A percentile compares a stretch with the other conserved stretches of the same genome.
Evolutionary conservation across 202 grass and related monocot genomes (phyloP).

Genomic region (Elaeis oleifera): DNA sequence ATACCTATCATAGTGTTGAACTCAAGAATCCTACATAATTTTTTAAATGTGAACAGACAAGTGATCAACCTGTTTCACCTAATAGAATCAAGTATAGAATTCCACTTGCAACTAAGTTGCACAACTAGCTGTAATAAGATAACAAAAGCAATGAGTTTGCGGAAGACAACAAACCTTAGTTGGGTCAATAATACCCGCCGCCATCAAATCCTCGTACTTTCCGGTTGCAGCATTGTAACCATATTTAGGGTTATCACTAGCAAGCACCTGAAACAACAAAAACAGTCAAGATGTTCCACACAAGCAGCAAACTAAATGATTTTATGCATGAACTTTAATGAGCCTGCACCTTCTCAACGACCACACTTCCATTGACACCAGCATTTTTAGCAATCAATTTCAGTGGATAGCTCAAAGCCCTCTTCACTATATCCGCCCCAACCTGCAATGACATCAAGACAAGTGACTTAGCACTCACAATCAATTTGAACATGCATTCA

Average conservation of each 20-base stretch:
- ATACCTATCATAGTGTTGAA: no score
- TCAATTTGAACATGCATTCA: no score
- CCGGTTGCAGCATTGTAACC: conserved; percentile 97
- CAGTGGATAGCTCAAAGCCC: conserved; percentile 85
- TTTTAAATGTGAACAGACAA: no score
- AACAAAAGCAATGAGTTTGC: no score
- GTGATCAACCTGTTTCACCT: no score
- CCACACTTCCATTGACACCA: conserved; percentile 92
- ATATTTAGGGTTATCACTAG: conserved; percentile 60
- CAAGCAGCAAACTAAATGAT: neutral
- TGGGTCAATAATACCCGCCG: conserved; percentile 97
- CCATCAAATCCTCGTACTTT: conserved; percentile 96
- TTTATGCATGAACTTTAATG: neutral
- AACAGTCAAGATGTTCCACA: neutral
- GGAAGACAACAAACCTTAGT: conserved; percentile 54
- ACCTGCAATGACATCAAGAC: conserved; percentile 38
- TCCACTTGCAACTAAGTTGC: no score
- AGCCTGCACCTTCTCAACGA: conserved; percentile 69
- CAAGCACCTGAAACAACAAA: conserved; percentile 55
- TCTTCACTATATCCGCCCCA: conserved; percentile 85
- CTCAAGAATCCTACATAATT: no score
- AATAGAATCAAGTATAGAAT: no score
- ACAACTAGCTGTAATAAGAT: no score
- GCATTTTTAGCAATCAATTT: conserved; percentile 99
- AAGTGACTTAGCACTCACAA: neutral